These are phyloP conservation scores for Papiliotrema flavescens DNA, from an alignment of 1,284 basidiomycete species.

Conservation along the genomic window DNA sequence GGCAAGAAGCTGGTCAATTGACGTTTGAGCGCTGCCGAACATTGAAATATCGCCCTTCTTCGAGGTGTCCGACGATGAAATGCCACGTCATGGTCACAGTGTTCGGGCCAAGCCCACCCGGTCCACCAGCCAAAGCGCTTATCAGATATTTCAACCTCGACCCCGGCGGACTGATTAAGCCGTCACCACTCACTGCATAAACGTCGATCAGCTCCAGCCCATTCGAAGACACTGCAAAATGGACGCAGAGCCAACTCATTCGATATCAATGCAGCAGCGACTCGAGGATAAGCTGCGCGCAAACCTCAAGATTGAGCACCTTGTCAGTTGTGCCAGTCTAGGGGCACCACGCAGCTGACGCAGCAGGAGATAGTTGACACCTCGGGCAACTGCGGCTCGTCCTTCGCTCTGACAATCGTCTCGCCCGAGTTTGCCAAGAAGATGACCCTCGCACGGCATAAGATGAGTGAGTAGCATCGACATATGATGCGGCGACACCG, in stretches of 20 bases:
- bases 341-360: constrained; percentile 8
- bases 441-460: constrained; percentile 46
- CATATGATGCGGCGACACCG: neutral
- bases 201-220: neutral
- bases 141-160: constrained; percentile 1
- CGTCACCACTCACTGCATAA: neutral
- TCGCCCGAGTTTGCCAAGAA: constrained; percentile 46
- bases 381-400: constrained; percentile 48
- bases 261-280: constrained; percentile 8
- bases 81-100: constrained; percentile 3
- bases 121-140: neutral
- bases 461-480: constrained; percentile 36
- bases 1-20: neutral
- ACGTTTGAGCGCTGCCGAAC: neutral
- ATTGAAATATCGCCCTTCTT: neutral
- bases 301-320: neutral
- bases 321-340: neutral
- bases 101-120: neutral
- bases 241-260: neutral
- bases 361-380: constrained; percentile 44
- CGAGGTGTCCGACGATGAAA: neutral
- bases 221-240: neutral
- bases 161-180: neutral
- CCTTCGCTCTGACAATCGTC: constrained; percentile 44
- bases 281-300: constrained; percentile 28